These are phyloP conservation scores for Bryopsis sp. DNA, from an alignment of 139 green algal genomes.

Conservation along the genomic window DNA sequence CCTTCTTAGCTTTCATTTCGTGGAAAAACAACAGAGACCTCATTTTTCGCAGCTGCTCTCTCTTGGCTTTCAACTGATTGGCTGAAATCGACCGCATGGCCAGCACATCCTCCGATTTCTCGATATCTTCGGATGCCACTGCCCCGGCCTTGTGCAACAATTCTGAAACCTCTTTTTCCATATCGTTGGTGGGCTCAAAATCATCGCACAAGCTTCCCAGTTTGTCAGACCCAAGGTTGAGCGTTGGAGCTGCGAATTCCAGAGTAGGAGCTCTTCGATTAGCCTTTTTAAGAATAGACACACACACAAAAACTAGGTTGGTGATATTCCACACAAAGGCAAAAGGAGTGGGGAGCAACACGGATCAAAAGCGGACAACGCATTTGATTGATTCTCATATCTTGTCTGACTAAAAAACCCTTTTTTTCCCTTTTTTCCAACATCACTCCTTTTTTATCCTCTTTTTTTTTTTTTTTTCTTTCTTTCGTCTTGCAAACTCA, in stretches of 20 bases:
- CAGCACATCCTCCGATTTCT: background rate
- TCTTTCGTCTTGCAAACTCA: no score
- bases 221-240: background rate
- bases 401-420: no score
- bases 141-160: background rate
- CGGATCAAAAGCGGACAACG: no score
- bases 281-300: no score
- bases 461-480: no score
- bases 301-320: background rate
- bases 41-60: background rate
- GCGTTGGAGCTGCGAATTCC: background rate
- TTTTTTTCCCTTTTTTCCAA: no score
- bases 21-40: background rate
- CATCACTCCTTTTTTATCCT: no score
- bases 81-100: background rate
- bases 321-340: background rate
- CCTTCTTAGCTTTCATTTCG: background rate
- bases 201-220: background rate
- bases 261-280: conserved; percentile 7
- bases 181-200: background rate
- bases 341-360: no score
- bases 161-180: background rate
- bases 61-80: background rate
- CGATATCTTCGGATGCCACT: background rate
- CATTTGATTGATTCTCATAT: no score